Evolutionary conservation across 2,329 filamentous ascomycete genomes (phyloP).

Genomic region (Balansia obtecta): DNA sequence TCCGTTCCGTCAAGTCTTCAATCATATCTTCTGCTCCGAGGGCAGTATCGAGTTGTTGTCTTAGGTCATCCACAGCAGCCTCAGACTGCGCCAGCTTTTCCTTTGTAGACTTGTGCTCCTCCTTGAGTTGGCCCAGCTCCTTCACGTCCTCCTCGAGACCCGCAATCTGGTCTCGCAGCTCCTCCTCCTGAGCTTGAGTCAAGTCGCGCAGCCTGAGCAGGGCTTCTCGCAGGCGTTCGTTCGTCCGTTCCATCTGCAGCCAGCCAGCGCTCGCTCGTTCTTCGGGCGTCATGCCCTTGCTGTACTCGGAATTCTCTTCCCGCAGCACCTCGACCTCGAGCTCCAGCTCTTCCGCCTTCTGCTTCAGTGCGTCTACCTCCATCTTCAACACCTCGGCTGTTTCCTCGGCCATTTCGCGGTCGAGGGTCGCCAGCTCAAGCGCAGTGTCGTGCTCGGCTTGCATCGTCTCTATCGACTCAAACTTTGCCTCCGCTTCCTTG

Average conservation of each 20-base stretch:
- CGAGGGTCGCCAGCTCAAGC: slow-evolving; percentile 76
- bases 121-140: slow-evolving; percentile 53
- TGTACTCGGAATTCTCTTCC: slow-evolving; percentile 77
- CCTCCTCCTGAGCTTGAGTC: slow-evolving; percentile 71
- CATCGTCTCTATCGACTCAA: slow-evolving; percentile 55
- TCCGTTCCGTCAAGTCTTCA: slow-evolving; percentile 79
- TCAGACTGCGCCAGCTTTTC: slow-evolving; percentile 64
- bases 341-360: slow-evolving; percentile 70
- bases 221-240: slow-evolving; percentile 77
- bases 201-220: slow-evolving; percentile 75
- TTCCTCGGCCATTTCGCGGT: slow-evolving; percentile 94
- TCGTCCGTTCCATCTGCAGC: slow-evolving; percentile 83
- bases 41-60: slow-evolving; percentile 81
- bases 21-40: slow-evolving; percentile 88
- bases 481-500: slow-evolving; percentile 59
- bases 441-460: slow-evolving; percentile 74
- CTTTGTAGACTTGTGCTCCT: slow-evolving; percentile 56
- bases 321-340: slow-evolving; percentile 77
- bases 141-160: slow-evolving; percentile 61
- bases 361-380: slow-evolving; percentile 66
- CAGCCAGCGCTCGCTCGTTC: slow-evolving; percentile 79
- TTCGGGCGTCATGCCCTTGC: slow-evolving; percentile 75
- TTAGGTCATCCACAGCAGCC: slow-evolving; percentile 68
- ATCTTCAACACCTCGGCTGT: slow-evolving; percentile 70
- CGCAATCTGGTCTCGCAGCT: slow-evolving; percentile 63